Conservation (phyloP, 352 stramenopile genomes). For the Aphanomyces stellatus region DNA sequence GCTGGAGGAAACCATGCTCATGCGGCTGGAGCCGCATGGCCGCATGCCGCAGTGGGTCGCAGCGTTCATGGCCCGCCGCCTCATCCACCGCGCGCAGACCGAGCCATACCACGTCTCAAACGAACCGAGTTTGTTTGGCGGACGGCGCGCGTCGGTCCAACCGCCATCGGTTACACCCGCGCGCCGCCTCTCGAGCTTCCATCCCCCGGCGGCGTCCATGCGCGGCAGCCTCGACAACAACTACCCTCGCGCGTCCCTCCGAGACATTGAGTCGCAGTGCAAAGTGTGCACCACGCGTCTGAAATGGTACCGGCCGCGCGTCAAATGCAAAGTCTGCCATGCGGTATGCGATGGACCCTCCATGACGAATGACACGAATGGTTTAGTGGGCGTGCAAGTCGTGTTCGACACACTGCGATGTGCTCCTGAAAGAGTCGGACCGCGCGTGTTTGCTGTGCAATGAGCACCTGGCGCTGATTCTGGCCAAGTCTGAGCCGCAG, state of each 20-base stretch:
- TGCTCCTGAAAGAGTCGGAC: background rate
- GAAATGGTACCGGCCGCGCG: background rate
- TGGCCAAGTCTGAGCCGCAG: conserved; percentile 5
- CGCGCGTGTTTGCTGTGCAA: conserved; percentile 12
- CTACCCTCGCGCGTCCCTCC: background rate
- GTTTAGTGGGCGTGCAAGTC: conserved; percentile 10
- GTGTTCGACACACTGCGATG: conserved; percentile 12
- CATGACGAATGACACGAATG: no score
- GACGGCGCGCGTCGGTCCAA: background rate
- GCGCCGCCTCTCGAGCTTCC: no score
- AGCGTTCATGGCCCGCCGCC: background rate
- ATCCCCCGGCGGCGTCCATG: no score
- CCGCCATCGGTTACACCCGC: no score
- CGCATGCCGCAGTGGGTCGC: conserved; percentile 7
- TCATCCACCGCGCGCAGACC: background rate
- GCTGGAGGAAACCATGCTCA: conserved; percentile 3
- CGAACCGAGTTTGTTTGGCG: background rate
- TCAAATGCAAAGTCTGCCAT: conserved; percentile 13
- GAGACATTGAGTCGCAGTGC: background rate
- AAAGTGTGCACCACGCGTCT: conserved; percentile 3
- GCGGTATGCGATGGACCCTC: no score
- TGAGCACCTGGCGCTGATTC: background rate
- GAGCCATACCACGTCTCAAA: background rate
- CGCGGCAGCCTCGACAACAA: no score
- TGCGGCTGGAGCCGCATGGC: background rate